Evolutionary conservation across 495 filamentous ascomycete species (phyloP).

Genomic region (Podospora conica): DNA sequence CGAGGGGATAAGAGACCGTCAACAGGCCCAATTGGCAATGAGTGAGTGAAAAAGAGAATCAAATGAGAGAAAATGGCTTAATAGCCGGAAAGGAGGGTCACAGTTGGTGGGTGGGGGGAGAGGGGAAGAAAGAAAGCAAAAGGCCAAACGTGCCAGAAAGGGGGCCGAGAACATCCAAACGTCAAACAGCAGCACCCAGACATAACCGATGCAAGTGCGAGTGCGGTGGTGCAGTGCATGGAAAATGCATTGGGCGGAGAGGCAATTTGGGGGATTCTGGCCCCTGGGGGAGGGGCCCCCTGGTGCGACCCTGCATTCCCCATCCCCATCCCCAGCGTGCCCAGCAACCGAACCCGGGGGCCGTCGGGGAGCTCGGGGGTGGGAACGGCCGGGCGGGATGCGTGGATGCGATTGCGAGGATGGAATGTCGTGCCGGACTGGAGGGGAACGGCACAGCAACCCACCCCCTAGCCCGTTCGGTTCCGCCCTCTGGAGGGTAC

Average conservation of each 20-base stretch:
- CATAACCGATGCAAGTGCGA: neutral
- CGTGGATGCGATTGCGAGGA: neutral
- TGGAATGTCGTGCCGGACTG: neutral
- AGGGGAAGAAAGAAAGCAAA: slow-evolving; percentile 1
- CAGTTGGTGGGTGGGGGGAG: neutral
- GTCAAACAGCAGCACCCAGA: neutral
- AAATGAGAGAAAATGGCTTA: neutral
- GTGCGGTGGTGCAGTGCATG: neutral
- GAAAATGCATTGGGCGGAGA: neutral
- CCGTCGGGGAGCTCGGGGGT: neutral
- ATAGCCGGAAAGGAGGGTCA: neutral
- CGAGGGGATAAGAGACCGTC: no score
- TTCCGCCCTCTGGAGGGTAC: neutral
- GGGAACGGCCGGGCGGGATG: neutral
- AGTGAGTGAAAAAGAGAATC: neutral
- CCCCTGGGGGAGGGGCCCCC: neutral
- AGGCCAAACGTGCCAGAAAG: slow-evolving; percentile 3
- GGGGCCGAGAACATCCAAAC: neutral
- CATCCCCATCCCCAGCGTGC: neutral
- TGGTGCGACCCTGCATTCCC: neutral
- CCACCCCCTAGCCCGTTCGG: neutral
- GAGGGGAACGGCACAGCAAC: neutral
- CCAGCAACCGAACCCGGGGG: neutral
- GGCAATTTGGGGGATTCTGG: neutral
- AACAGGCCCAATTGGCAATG: neutral